phyloP scores from a whole-genome alignment of 2,329 filamentous ascomycete species.

The Catunica adiposa region DNA sequence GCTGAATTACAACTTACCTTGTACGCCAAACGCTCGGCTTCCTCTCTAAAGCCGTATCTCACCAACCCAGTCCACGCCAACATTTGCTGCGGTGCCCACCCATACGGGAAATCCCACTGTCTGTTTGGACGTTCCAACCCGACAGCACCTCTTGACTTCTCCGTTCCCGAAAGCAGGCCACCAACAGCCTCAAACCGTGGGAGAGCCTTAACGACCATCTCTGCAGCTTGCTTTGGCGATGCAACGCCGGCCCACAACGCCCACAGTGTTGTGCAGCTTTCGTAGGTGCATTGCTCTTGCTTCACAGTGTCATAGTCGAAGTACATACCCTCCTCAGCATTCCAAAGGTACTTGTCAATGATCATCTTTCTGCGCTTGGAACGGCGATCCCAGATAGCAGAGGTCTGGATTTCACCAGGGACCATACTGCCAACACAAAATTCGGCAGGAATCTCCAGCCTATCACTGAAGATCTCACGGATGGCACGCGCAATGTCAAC shows the following conservation, averaged over 20 bases:
- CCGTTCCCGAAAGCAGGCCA: constrained; percentile 75
- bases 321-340: constrained; percentile 83
- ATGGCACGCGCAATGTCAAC: constrained; percentile 81
- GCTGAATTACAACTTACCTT: constrained; percentile 32
- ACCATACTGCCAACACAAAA: constrained; percentile 53
- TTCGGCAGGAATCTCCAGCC: constrained; percentile 62
- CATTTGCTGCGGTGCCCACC: constrained; percentile 98
- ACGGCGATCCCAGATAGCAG: constrained; percentile 77
- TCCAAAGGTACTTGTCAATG: constrained; percentile 91
- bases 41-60: constrained; percentile 80
- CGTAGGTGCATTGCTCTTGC: constrained; percentile 67
- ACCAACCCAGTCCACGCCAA: constrained; percentile 87
- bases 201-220: constrained; percentile 63
- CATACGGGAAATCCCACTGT: constrained; percentile 97
- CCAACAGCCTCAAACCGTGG: constrained; percentile 80
- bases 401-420: constrained; percentile 59
- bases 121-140: constrained; percentile 75
- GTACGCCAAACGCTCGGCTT: constrained; percentile 79
- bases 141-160: constrained; percentile 68
- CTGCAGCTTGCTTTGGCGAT: constrained; percentile 68
- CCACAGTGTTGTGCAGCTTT: constrained; percentile 91
- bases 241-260: constrained; percentile 88
- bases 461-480: constrained; percentile 67
- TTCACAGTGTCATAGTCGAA: constrained; percentile 89
- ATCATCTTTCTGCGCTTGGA: constrained; percentile 67